Base-by-base conservation (phyloP, 495 filamentous ascomycete genomes). In the Aspergillus egyptiacus region DNA sequence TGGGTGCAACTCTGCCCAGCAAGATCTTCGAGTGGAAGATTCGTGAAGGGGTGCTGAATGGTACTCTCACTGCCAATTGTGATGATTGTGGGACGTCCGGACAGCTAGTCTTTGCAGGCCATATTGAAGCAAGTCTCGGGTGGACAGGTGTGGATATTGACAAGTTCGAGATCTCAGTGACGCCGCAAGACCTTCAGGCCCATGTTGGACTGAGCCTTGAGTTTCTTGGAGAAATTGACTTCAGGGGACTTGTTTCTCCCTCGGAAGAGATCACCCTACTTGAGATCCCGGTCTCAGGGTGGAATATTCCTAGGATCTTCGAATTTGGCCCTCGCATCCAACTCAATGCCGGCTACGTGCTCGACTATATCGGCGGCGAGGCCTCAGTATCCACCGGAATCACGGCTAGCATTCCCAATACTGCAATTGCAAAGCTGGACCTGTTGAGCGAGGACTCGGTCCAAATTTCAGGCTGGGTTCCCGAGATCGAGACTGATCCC, bases 391-490 rank as follows among this genome's bases (percentile, higher is more conserved):
- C 37, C 5, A 50, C 48, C 15, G 48, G 48, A 0, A 43, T 50
- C 25, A 50, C 48, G 9, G 48, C 48, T 1, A 20, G 10, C 1
- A 50, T 50, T 18, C 48, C 37, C 11, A 20, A 50, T 27, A 15
- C 25, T 10, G 37, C 48, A 2, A 35, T 50, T 44, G 48, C 48
- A 6, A 50, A 50, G 28, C 28, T 50, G 10, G 48, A 50, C n/a
- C 38, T 50, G 2, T 11, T 25, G 3, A 24, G 18, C 8, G 39
- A 43, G 20, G 30, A 50, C 14, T 23, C 15, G 13, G 37, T 43
- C 19, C 15, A 50, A 5, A 14, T 43, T 9, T 50, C 38, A 0
- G 48, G 48, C 1, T 50, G 48, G 38, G 36, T 11, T 7, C 48
- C 48, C 28, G 37, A 23, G 17, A 50, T 50, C 36, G 38, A 50